These are phyloP conservation scores for Kwoniella dejecticola DNA, from an alignment of 768 basidiomycete genomes.

Conservation along the genomic window DNA sequence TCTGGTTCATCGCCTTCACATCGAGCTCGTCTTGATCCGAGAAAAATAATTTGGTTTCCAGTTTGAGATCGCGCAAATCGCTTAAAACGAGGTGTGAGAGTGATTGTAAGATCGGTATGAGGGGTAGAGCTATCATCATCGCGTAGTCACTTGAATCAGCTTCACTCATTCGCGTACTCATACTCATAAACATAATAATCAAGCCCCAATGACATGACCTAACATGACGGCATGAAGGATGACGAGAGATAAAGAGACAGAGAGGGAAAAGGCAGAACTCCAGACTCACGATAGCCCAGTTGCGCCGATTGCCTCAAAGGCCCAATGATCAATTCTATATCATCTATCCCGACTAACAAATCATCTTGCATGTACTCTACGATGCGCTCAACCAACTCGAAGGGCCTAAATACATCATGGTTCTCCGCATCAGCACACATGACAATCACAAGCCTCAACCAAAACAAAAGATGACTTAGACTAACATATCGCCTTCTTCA, in stretches of 20 bases:
- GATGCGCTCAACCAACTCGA: constrained; percentile 20
- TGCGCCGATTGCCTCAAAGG: constrained; percentile 29
- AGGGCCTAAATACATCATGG: neutral
- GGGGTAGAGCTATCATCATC: constrained; percentile 15
- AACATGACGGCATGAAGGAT: too few relatives aligned
- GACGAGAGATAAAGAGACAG: too few relatives aligned
- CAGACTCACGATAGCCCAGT: constrained; percentile 27
- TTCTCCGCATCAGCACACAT: neutral
- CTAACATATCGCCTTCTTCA: constrained; percentile 15
- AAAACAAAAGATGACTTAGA: neutral
- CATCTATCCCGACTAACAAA: constrained; percentile 30
- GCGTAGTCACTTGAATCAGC: neutral
- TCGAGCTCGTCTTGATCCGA: too few relatives aligned
- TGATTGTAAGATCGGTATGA: constrained; percentile 18
- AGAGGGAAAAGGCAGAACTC: too few relatives aligned
- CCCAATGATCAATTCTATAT: constrained; percentile 25
- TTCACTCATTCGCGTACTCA: too few relatives aligned
- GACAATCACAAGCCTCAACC: neutral
- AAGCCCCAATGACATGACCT: too few relatives aligned
- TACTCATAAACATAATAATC: too few relatives aligned
- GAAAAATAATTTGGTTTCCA: constrained; percentile 4
- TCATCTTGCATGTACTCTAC: constrained; percentile 31
- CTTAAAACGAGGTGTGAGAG: constrained; percentile 28
- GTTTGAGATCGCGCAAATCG: constrained; percentile 15
- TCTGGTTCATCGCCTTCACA: neutral